phyloP scores from a whole-genome alignment of 2,329 filamentous ascomycete species.

The Biscogniauxia sp. region DNA sequence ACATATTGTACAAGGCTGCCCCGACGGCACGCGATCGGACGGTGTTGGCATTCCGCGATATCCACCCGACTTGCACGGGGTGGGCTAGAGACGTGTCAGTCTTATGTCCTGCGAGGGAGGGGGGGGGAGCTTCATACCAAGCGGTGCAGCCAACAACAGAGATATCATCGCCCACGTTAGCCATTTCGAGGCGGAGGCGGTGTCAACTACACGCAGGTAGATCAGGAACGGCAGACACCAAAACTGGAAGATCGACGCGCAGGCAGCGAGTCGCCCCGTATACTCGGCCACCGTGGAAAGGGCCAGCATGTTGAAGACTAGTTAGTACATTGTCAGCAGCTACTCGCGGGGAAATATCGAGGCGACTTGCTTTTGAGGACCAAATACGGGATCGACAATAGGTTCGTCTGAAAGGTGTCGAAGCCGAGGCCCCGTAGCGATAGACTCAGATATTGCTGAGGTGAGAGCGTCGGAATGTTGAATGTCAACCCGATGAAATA shows the following conservation, averaged over 20 bases:
- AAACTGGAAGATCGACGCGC: conserved; percentile 49
- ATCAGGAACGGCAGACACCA: conserved; percentile 62
- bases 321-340: conserved; percentile 9
- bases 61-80: conserved; percentile 27
- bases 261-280: conserved; percentile 48
- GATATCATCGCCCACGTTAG: conserved; percentile 42
- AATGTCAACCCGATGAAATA: conserved; percentile 42
- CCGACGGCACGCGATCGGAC: conserved; percentile 58
- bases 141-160: conserved; percentile 40
- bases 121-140: conserved; percentile 28
- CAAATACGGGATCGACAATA: conserved; percentile 49
- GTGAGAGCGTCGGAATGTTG: conserved; percentile 47
- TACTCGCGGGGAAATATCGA: no score
- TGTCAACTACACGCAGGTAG: conserved; percentile 43
- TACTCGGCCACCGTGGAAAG: conserved; percentile 42
- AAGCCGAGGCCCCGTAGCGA: conserved; percentile 50
- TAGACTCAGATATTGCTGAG: conserved; percentile 49
- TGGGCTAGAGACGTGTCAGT: conserved; percentile 20
- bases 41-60: conserved; percentile 55
- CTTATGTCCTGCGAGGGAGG: not conserved
- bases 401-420: conserved; percentile 51
- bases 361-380: conserved; percentile 33
- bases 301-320: conserved; percentile 36
- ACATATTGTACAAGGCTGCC: conserved; percentile 55
- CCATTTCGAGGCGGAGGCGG: conserved; percentile 40